phyloP scores from a whole-genome alignment of 2,329 filamentous ascomycete species.

The Fusarium dimerum region DNA sequence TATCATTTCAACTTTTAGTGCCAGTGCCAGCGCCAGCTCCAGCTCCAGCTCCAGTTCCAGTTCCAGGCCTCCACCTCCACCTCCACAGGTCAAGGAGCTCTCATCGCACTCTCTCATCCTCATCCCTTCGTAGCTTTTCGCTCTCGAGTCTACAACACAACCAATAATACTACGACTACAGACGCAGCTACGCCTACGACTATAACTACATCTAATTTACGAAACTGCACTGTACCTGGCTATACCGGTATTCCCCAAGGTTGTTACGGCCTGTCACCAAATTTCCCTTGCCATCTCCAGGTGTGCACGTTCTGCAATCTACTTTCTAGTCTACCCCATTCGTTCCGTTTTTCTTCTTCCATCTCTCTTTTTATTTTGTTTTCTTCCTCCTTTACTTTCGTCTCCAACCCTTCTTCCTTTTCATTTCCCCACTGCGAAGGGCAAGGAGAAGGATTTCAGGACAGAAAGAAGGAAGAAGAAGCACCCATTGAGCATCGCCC shows the following conservation, averaged over 20 bases:
- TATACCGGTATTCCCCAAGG: neutral
- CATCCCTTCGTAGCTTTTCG: neutral
- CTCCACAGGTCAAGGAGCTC: too few relatives aligned
- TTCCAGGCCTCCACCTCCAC: too few relatives aligned
- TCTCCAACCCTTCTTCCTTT: neutral
- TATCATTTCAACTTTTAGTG: neutral
- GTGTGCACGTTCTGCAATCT: conserved; percentile 3
- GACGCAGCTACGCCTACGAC: too few relatives aligned
- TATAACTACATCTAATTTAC: too few relatives aligned
- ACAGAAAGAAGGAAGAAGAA: conserved; percentile 6
- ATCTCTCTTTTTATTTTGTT: conserved; percentile 1
- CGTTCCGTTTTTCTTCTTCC: conserved; percentile 4
- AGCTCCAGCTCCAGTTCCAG: neutral
- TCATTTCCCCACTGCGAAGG: neutral
- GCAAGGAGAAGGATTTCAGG: conserved; percentile 7
- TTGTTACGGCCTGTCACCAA: conserved; percentile 10
- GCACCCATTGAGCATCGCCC: neutral
- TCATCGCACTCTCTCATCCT: too few relatives aligned
- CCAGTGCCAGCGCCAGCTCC: neutral
- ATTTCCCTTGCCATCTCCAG: conserved; percentile 35
- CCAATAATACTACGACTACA: too few relatives aligned
- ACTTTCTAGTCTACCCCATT: neutral
- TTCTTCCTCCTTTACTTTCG: conserved; percentile 3
- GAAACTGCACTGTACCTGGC: too few relatives aligned
- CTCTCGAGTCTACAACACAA: neutral